These are phyloP conservation scores for Leishmania mexicana DNA, from an alignment of 208 protist genomes.

Conservation along the genomic window DNA sequence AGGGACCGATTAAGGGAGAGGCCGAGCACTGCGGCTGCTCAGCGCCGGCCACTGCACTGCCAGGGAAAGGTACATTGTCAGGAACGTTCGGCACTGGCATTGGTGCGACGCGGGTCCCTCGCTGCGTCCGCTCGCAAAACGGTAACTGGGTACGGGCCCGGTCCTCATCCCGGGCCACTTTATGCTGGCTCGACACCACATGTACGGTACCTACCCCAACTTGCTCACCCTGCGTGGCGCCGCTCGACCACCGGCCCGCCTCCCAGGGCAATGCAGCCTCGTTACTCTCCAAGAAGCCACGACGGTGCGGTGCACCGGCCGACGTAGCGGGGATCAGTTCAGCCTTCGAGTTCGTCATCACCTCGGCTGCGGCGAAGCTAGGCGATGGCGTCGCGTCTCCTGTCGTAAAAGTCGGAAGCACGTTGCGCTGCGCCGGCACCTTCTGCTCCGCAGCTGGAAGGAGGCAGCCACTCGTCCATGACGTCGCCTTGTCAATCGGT, in stretches of 20 bases:
- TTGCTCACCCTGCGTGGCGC: background rate
- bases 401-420: background rate
- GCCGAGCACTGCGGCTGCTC: conserved; percentile 13
- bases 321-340: background rate
- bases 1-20: conserved; percentile 5
- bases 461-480: background rate
- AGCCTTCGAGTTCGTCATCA: background rate
- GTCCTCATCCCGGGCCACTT: background rate
- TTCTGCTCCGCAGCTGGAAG: background rate
- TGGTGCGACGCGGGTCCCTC: conserved; percentile 1
- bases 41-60: background rate
- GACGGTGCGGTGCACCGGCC: background rate
- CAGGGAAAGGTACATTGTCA: background rate
- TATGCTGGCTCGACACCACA: too few relatives aligned
- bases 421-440: background rate
- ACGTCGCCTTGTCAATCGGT: conserved; percentile 5
- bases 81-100: conserved; percentile 1
- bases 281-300: background rate
- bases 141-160: background rate
- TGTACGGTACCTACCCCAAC: too few relatives aligned
- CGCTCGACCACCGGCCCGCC: background rate
- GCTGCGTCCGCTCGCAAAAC: background rate
- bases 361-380: background rate
- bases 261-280: background rate
- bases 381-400: background rate